Evolutionary conservation across 2,329 filamentous ascomycete species (phyloP).

Genomic region (Colletotrichum zoysiae): DNA sequence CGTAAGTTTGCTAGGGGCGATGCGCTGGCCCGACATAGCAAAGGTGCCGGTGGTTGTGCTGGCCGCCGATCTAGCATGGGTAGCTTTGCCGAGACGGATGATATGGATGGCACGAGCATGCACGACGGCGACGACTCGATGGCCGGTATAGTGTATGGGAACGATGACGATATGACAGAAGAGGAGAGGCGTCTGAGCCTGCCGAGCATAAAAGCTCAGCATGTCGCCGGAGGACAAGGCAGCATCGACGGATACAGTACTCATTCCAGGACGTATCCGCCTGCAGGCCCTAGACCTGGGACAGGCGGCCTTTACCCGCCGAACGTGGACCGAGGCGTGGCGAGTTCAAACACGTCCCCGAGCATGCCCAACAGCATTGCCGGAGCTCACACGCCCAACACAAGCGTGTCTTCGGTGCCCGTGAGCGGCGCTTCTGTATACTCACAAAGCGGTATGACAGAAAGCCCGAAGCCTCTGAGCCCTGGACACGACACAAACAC

Average conservation of each 20-base stretch:
- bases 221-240: slow-evolving; percentile 66
- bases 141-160: slow-evolving; percentile 57
- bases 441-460: slow-evolving; percentile 80
- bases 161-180: slow-evolving; percentile 71
- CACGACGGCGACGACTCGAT: slow-evolving; percentile 66
- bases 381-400: slow-evolving; percentile 60
- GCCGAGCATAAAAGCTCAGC: slow-evolving; percentile 80
- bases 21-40: slow-evolving; percentile 93
- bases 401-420: slow-evolving; percentile 63
- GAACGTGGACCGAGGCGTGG: slow-evolving; percentile 67
- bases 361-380: slow-evolving; percentile 59
- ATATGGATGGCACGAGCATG: slow-evolving; percentile 68
- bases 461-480: slow-evolving; percentile 88
- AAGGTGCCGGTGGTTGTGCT: slow-evolving; percentile 94
- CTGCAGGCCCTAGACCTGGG: slow-evolving; percentile 67
- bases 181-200: slow-evolving; percentile 77
- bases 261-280: slow-evolving; percentile 85
- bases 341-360: slow-evolving; percentile 67
- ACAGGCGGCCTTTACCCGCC: slow-evolving; percentile 72
- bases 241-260: slow-evolving; percentile 64
- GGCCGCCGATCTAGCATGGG: slow-evolving; percentile 89
- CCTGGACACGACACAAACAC: slow-evolving; percentile 70
- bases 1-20: slow-evolving; percentile 95
- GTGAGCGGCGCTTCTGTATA: slow-evolving; percentile 71
- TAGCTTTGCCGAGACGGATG: slow-evolving; percentile 83